Conservation (phyloP, 192 early-diverging fungal genomes). For the Backusella morwellensis region DNA sequence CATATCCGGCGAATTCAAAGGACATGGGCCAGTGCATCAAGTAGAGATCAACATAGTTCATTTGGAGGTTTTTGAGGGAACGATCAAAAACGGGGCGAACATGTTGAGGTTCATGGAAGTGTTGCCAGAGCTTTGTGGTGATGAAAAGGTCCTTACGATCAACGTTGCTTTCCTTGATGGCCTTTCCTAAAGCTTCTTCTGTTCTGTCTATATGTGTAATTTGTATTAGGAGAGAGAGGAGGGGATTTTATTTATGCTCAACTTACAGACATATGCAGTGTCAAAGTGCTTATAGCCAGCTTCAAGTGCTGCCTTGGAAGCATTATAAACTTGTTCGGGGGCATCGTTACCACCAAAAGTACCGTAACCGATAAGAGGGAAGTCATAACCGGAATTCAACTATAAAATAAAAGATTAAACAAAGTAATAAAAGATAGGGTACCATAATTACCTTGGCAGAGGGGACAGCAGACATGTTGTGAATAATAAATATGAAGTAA, state of each 20-base stretch:
- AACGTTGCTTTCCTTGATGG: conserved; percentile 49
- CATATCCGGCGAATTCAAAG: conserved; percentile 31
- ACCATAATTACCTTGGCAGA: neutral
- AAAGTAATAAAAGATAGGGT: neutral
- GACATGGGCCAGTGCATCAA: conserved; percentile 77
- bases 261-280: conserved; percentile 26
- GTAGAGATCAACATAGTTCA: conserved; percentile 70
- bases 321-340: conserved; percentile 28
- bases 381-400: conserved; percentile 28
- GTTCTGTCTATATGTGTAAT: neutral
- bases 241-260: neutral
- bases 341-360: conserved; percentile 27
- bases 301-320: conserved; percentile 20
- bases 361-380: conserved; percentile 30
- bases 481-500: neutral
- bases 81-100: conserved; percentile 46
- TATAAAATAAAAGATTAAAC: neutral
- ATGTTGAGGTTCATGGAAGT: conserved; percentile 48
- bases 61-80: conserved; percentile 51
- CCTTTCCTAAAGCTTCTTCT: conserved; percentile 49
- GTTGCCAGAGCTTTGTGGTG: conserved; percentile 68
- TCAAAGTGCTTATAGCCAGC: conserved; percentile 28
- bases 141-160: conserved; percentile 73
- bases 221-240: neutral
- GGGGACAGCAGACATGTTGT: neutral